Conservation (phyloP, 331 rosid species). For the Prunus yedoensis region DNA sequence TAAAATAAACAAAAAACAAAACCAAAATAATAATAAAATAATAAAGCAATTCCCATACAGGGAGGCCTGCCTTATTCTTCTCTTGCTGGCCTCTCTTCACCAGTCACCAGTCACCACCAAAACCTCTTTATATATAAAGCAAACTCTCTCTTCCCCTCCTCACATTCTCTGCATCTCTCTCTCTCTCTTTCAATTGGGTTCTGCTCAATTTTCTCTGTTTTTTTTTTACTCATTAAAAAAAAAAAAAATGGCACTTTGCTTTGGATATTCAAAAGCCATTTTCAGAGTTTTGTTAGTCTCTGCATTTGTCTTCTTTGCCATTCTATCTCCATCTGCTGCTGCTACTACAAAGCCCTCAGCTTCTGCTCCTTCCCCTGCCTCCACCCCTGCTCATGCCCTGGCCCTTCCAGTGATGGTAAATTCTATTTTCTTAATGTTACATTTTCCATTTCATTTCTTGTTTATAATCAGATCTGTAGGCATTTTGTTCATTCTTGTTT, state of each 20-base stretch:
- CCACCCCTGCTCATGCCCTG: neutral
- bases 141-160: neutral
- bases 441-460: neutral
- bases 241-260: constrained; percentile 36
- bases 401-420: constrained; percentile 60
- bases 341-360: constrained; percentile 33
- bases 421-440: neutral
- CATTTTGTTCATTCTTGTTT: neutral
- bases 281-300: constrained; percentile 29
- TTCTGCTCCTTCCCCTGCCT: constrained; percentile 32
- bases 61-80: constrained; percentile 26
- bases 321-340: constrained; percentile 33
- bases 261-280: constrained; percentile 22
- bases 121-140: constrained; percentile 2
- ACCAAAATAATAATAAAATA: neutral
- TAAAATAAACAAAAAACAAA: too few species aligned
- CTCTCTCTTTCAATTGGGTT: neutral
- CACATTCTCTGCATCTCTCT: constrained; percentile 20
- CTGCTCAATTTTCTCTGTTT: neutral
- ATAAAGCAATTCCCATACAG: neutral
- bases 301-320: constrained; percentile 37
- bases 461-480: neutral
- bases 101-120: neutral
- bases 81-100: constrained; percentile 2
- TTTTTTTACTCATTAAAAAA: neutral